These are phyloP conservation scores for Citrus unshiu DNA, from an alignment of 345 rosid species.

Conservation along the genomic window DNA sequence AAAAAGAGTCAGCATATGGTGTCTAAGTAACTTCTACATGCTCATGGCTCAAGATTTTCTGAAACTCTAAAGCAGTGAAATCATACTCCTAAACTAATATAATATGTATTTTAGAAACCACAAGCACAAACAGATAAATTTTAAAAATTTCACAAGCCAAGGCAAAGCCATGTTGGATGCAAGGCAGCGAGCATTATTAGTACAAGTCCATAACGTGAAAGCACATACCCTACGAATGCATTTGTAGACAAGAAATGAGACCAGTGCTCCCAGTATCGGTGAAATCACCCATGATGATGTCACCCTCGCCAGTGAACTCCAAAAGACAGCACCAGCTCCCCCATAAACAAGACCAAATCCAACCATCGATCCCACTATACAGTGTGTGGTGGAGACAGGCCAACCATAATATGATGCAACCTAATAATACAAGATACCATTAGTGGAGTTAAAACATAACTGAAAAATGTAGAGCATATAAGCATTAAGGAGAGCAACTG, in stretches of 20 bases:
- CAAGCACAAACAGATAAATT: not conserved
- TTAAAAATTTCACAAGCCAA: not conserved
- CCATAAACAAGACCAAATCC: conserved; percentile 95
- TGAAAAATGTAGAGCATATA: not conserved
- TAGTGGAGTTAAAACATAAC: conserved; percentile 1
- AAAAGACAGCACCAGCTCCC: conserved; percentile 91
- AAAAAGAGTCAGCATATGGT: not conserved
- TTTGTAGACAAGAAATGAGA: conserved; percentile 88
- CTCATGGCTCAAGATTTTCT: not conserved
- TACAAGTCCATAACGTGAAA: conserved; percentile 7
- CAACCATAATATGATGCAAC: conserved; percentile 88
- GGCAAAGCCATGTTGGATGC: not conserved
- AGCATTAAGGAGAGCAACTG: not conserved
- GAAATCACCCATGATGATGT: conserved; percentile 95
- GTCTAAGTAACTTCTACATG: not conserved
- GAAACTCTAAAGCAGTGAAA: not conserved
- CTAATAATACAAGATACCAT: conserved; percentile 30
- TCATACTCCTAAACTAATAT: not conserved
- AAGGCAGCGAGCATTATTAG: not conserved
- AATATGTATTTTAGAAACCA: not conserved
- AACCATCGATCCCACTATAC: conserved; percentile 96
- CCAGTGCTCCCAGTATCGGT: conserved; percentile 78
- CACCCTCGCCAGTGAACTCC: conserved; percentile 91
- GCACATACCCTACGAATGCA: conserved; percentile 88
- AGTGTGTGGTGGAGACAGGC: conserved; percentile 99